phyloP scores from a whole-genome alignment of 371 early-diverging fungal genomes.

The Rhizopus delemar region DNA sequence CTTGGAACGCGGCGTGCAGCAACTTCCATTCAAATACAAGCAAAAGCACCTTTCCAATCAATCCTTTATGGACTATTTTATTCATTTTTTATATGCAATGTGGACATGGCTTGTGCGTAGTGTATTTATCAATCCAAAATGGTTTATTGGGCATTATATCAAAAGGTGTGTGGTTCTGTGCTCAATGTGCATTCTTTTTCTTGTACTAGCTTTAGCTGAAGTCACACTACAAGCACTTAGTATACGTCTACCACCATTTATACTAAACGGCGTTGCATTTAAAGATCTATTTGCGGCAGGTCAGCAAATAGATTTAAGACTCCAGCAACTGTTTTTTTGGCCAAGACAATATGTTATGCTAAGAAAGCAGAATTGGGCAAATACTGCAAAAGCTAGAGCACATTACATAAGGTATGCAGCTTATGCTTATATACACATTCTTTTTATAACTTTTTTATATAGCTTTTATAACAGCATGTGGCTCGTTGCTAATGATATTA shows the following conservation, averaged over 20 bases:
- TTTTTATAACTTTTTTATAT: background rate
- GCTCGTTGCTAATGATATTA: slow-evolving; percentile 91
- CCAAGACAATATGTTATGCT: slow-evolving; percentile 75
- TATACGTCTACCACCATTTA: slow-evolving; percentile 54
- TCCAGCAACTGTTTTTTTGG: slow-evolving; percentile 84
- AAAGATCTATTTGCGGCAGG: slow-evolving; percentile 68
- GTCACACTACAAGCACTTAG: slow-evolving; percentile 55
- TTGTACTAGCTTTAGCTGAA: slow-evolving; percentile 50
- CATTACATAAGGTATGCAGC: slow-evolving; percentile 73
- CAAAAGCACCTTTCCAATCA: slow-evolving; percentile 20
- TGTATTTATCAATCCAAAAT: slow-evolving; percentile 24
- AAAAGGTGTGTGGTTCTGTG: slow-evolving; percentile 33
- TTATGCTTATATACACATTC: background rate
- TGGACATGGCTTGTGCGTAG: slow-evolving; percentile 18
- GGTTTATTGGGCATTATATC: slow-evolving; percentile 34
- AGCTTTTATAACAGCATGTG: slow-evolving; percentile 95
- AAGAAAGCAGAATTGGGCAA: slow-evolving; percentile 60
- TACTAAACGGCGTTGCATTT: slow-evolving; percentile 61
- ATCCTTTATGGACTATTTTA: slow-evolving; percentile 5
- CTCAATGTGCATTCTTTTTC: slow-evolving; percentile 44
- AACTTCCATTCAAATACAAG: slow-evolving; percentile 32
- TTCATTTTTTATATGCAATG: background rate
- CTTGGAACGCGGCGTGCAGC: slow-evolving; percentile 43
- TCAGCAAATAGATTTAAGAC: slow-evolving; percentile 79
- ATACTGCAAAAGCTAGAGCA: slow-evolving; percentile 71